Evolutionary conservation across 352 stramenopile genomes (phyloP).

Genomic region (Phytophthora europaea): DNA sequence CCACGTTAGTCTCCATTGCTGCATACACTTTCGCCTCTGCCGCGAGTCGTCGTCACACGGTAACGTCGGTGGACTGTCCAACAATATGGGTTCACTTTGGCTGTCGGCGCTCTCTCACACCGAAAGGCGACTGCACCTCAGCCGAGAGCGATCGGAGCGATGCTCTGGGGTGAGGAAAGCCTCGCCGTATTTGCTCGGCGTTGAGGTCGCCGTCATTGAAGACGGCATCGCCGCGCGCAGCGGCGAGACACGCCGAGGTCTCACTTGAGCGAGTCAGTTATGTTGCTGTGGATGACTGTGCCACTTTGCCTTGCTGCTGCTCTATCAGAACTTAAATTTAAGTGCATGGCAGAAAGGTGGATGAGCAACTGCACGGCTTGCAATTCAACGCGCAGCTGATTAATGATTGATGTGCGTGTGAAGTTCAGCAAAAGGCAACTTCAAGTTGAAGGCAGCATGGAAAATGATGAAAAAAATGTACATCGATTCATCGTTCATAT

Average conservation of each 20-base stretch:
- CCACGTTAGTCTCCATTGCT: neutral
- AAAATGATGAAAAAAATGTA: constrained; percentile 20
- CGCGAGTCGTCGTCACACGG: constrained; percentile 7
- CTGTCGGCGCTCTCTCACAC: neutral
- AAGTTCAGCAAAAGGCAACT: neutral
- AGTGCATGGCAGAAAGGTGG: neutral
- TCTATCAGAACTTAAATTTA: too few relatives aligned
- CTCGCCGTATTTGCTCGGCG: too few relatives aligned
- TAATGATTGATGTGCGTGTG: neutral
- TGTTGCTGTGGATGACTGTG: neutral
- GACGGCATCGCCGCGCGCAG: neutral
- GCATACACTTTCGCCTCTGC: neutral
- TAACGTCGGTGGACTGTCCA: constrained; percentile 4
- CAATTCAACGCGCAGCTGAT: neutral
- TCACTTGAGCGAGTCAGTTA: neutral
- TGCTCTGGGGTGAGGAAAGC: too few relatives aligned
- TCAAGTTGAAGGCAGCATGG: constrained; percentile 4
- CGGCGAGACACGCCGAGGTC: constrained; percentile 13
- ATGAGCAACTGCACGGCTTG: neutral
- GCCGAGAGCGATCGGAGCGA: too few relatives aligned
- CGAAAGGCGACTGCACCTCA: constrained; percentile 10
- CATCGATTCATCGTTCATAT: constrained; percentile 19
- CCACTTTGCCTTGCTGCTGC: neutral
- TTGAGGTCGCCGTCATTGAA: neutral
- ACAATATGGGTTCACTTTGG: constrained; percentile 14